Evolutionary conservation across 768 basidiomycete genomes (phyloP).

Genomic region (Termitomyces sp.): DNA sequence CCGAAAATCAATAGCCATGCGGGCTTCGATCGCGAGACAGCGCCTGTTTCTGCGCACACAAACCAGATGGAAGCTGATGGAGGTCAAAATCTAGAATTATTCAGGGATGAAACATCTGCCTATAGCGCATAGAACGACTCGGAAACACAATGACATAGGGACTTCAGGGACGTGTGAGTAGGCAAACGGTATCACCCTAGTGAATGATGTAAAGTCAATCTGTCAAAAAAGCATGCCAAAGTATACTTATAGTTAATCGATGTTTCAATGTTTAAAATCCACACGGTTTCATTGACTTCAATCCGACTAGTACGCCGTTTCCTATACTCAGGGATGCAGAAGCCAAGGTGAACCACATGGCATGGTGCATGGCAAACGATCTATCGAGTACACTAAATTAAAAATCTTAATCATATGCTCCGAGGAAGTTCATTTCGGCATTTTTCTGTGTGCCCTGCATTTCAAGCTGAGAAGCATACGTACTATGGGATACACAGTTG

Average conservation of each 20-base stretch:
- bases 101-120: no score
- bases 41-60: no score
- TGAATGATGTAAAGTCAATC: no score
- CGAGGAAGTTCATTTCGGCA: constrained; percentile 3
- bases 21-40: no score
- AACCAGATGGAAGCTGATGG: no score
- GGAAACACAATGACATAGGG: no score
- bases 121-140: no score
- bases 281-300: not conserved
- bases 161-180: no score
- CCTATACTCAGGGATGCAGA: not conserved
- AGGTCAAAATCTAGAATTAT: no score
- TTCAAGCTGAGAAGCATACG: not conserved
- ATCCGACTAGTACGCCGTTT: not conserved
- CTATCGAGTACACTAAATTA: not conserved
- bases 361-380: not conserved
- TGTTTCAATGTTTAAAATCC: not conserved
- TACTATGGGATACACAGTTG: not conserved
- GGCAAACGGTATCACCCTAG: no score
- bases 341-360: not conserved
- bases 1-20: not conserved
- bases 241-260: not conserved
- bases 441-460: not conserved
- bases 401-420: not conserved
- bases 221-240: no score